Percentiles rank a stretch among this genome's conserved stretches.
Evolutionary conservation across 2,329 filamentous ascomycete species (phyloP).

Genomic region (Penicillium rolfsii): DNA sequence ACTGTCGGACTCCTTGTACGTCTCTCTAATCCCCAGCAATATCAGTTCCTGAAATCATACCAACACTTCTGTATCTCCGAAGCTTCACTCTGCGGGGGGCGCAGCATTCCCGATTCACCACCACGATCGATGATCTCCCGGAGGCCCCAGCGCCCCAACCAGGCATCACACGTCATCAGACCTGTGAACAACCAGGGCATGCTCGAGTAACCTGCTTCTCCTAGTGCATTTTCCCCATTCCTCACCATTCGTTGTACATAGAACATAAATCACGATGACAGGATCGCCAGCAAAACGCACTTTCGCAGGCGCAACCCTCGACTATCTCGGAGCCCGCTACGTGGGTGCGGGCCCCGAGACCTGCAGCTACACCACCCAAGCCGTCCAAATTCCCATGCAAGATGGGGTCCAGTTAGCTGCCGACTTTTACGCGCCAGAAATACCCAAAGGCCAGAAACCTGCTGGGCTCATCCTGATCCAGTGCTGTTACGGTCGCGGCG

Average conservation of each 20-base stretch:
- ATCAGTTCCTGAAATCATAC: too few species aligned
- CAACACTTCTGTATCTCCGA: not conserved
- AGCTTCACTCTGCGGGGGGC: not conserved
- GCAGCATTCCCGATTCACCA: not conserved
- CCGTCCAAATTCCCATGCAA: constrained; percentile 20
- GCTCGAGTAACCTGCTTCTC: not conserved
- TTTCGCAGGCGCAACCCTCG: constrained; percentile 13
- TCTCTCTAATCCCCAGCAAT: too few species aligned
- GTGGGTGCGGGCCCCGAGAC: constrained; percentile 14
- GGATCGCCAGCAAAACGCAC: constrained; percentile 7
- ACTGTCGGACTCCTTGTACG: not conserved
- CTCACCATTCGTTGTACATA: not conserved
- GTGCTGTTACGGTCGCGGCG: constrained; percentile 21
- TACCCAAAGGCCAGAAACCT: constrained; percentile 10
- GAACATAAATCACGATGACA: not conserved
- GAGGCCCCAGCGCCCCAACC: not conserved
- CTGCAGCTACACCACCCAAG: constrained; percentile 24
- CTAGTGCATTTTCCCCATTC: not conserved
- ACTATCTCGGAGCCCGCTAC: constrained; percentile 19
- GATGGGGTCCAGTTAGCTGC: constrained; percentile 20
- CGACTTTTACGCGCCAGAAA: constrained; percentile 20
- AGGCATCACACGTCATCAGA: not conserved
- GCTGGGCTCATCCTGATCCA: constrained; percentile 21
- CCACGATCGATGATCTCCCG: not conserved
- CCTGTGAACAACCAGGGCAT: not conserved